Evolutionary conservation across 1,284 basidiomycete genomes (phyloP).

Genomic region (Fomes fomentarius): DNA sequence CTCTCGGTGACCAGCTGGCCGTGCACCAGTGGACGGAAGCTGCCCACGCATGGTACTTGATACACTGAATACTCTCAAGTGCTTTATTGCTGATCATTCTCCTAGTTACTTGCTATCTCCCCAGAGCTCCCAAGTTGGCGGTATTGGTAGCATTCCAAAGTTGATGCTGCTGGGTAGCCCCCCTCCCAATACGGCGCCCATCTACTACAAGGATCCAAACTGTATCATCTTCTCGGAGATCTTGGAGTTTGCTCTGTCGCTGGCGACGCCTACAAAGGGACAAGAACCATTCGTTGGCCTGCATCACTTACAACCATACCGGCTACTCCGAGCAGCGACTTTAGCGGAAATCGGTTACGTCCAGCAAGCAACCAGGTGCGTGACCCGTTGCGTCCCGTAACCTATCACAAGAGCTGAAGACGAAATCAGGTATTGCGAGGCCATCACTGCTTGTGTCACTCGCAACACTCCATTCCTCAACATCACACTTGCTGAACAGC

Average conservation of each 20-base stretch:
- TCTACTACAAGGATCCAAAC: constrained; percentile 75
- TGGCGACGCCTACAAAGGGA: constrained; percentile 76
- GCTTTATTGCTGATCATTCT: constrained; percentile 10
- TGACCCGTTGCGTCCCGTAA: constrained; percentile 5
- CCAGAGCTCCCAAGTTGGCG: constrained; percentile 77
- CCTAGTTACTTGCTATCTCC: constrained; percentile 88
- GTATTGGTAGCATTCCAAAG: constrained; percentile 63
- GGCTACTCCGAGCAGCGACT: constrained; percentile 77
- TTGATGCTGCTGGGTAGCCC: constrained; percentile 70
- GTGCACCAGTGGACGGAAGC: constrained; percentile 81
- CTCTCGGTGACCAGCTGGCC: constrained; percentile 84
- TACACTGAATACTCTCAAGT: not conserved
- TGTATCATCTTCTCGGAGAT: constrained; percentile 90
- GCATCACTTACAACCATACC: constrained; percentile 89
- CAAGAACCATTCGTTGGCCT: constrained; percentile 86
- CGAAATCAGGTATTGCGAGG: constrained; percentile 84
- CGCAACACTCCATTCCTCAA: constrained; percentile 75
- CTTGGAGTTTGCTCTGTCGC: constrained; percentile 87
- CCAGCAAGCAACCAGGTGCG: constrained; percentile 72
- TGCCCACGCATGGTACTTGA: constrained; percentile 85
- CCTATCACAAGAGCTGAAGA: not conserved
- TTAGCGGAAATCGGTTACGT: constrained; percentile 84
- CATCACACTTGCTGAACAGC: constrained; percentile 68
- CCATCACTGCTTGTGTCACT: constrained; percentile 73
- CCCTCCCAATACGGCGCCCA: constrained; percentile 53